A percentile compares a stretch with the other conserved stretches of the same genome.
Conservation (phyloP, 352 stramenopile genomes). For the Globisporangium echinulatum region DNA sequence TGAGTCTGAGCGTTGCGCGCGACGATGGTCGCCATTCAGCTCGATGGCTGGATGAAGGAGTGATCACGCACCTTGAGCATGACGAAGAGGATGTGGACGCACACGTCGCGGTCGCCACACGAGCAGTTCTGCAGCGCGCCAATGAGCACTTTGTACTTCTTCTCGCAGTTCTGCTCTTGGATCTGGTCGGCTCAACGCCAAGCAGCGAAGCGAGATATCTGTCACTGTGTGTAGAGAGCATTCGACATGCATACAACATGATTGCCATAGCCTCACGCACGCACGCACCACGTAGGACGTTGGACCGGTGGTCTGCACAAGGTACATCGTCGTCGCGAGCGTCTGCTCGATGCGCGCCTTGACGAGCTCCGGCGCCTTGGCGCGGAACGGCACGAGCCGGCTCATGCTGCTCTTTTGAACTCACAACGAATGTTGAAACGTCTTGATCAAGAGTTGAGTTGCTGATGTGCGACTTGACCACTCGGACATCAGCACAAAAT, state of each 20-base stretch:
- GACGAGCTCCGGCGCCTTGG: conserved; percentile 43
- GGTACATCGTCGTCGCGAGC: conserved; percentile 63
- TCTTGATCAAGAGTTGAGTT: not conserved
- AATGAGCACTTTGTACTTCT: conserved; percentile 78
- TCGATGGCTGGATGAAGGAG: too few species aligned
- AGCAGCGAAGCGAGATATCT: not conserved
- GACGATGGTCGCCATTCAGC: too few species aligned
- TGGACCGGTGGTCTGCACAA: conserved; percentile 69
- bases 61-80: conserved; percentile 67
- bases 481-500: too few species aligned
- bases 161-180: conserved; percentile 64
- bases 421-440: not conserved
- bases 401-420: conserved; percentile 27
- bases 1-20: too few species aligned
- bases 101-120: conserved; percentile 70
- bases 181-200: conserved; percentile 22
- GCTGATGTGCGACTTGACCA: too few species aligned
- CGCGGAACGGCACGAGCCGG: conserved; percentile 54
- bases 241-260: not conserved
- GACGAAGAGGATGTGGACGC: conserved; percentile 80
- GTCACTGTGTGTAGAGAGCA: not conserved
- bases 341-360: conserved; percentile 60
- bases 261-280: not conserved
- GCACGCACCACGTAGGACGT: conserved; percentile 58
- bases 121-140: conserved; percentile 65